Conservation (phyloP, 305 asterid genomes). For the Fraxinus greggii region DNA sequence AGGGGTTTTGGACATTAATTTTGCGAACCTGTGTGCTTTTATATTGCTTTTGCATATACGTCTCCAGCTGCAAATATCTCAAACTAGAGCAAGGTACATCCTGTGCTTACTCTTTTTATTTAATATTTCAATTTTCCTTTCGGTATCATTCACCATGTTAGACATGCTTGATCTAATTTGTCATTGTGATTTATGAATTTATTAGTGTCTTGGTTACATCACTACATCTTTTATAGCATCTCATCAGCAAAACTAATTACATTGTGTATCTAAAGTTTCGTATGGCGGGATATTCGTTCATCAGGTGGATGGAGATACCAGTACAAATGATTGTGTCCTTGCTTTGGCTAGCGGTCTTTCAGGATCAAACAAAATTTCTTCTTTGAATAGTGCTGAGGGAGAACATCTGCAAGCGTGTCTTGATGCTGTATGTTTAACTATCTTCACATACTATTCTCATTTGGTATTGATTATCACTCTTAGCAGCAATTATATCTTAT, state of each 20-base stretch:
- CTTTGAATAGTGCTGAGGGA: slow-evolving; percentile 63
- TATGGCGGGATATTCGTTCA: slow-evolving; percentile 23
- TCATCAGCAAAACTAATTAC: not conserved
- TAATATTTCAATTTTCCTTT: not conserved
- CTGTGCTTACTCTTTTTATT: not conserved
- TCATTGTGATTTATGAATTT: not conserved
- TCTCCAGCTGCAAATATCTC: not conserved
- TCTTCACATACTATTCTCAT: slow-evolving; percentile 16
- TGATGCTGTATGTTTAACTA: slow-evolving; percentile 66
- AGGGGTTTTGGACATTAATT: not conserved
- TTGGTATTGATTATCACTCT: not conserved
- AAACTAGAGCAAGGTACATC: not conserved
- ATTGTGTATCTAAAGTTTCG: slow-evolving; percentile 12
- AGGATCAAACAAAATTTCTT: slow-evolving; percentile 69
- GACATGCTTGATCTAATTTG: not conserved
- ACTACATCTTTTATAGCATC: not conserved
- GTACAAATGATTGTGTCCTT: slow-evolving; percentile 94
- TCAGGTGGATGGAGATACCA: slow-evolving; percentile 98
- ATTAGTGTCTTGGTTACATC: not conserved
- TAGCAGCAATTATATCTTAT: slow-evolving; percentile 7
- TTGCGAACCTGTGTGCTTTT: not conserved
- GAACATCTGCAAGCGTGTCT: slow-evolving; percentile 84
- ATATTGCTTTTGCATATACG: not conserved
- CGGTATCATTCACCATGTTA: not conserved
- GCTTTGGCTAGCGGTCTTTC: slow-evolving; percentile 99